Evolutionary conservation across 805 yeast genomes (phyloP).

Genomic region (Wickerhamiella hasegawae): DNA sequence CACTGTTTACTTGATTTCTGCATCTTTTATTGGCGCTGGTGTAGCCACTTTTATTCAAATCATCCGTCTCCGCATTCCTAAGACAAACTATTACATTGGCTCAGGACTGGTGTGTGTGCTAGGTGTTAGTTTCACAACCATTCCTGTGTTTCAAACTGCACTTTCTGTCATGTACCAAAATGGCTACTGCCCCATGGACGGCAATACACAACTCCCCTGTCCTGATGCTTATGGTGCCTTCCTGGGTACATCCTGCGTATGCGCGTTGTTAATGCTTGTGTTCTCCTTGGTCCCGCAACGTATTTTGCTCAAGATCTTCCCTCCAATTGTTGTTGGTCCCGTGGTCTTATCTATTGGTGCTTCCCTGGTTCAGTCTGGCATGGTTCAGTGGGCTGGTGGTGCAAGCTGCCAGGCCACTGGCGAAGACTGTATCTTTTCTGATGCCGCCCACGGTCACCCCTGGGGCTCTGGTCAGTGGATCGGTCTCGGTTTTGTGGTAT

Average conservation of each 20-base stretch:
- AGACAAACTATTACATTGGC: conserved; percentile 62
- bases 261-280: conserved; percentile 55
- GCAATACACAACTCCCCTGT: conserved; percentile 59
- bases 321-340: conserved; percentile 82
- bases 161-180: conserved; percentile 61
- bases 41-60: conserved; percentile 55
- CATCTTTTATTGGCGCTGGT: conserved; percentile 50
- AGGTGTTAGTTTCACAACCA: conserved; percentile 79
- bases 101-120: conserved; percentile 81
- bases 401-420: conserved; percentile 30
- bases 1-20: conserved; percentile 50
- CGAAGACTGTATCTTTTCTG: conserved; percentile 30
- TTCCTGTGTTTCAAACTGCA: conserved; percentile 56
- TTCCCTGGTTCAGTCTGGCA: conserved; percentile 48
- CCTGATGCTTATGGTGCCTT: conserved; percentile 77
- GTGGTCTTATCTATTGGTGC: conserved; percentile 72
- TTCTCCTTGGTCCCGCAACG: conserved; percentile 64
- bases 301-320: conserved; percentile 52
- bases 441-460: conserved; percentile 35
- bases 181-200: conserved; percentile 46
- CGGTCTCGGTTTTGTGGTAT: conserved; percentile 75
- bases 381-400: conserved; percentile 77
- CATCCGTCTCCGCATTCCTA: conserved; percentile 57
- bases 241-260: conserved; percentile 48
- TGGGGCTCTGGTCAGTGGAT: conserved; percentile 79